Percentiles rank a stretch among this genome's conserved stretches.
Evolutionary conservation across 2,329 filamentous ascomycete genomes (phyloP).

Genomic region (Pseudogymnoascus pannorum): DNA sequence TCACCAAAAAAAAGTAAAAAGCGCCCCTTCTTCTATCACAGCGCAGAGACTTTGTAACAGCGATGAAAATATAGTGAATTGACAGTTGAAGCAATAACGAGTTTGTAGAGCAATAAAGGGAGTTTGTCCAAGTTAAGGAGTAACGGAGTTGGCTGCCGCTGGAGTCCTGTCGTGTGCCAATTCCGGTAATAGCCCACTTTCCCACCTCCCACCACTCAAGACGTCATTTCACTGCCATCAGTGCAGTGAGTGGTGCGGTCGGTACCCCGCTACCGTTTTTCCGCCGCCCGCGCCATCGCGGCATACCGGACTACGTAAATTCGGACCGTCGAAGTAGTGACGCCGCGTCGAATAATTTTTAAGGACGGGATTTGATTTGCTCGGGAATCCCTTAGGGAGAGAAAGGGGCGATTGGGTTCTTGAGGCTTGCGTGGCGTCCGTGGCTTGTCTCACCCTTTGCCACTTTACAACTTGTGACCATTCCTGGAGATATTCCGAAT

Average conservation of each 20-base stretch:
- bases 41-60: background rate
- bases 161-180: background rate
- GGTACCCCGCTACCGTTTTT: background rate
- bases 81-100: background rate
- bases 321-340: background rate
- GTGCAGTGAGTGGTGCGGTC: background rate
- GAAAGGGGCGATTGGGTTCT: background rate
- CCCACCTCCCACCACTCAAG: constrained; percentile 4
- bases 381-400: background rate
- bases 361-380: background rate
- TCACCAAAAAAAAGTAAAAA: background rate
- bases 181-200: constrained; percentile 7
- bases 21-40: background rate
- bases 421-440: background rate
- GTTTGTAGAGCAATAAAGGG: background rate
- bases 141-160: background rate
- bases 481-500: background rate
- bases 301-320: background rate
- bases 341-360: background rate
- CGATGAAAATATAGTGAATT: background rate
- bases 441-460: background rate
- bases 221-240: background rate
- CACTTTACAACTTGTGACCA: background rate
- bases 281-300: background rate
- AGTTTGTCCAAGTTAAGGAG: background rate